These are phyloP conservation scores for Phlebiopsis gigantea DNA, from an alignment of 768 basidiomycete genomes.

Conservation along the genomic window DNA sequence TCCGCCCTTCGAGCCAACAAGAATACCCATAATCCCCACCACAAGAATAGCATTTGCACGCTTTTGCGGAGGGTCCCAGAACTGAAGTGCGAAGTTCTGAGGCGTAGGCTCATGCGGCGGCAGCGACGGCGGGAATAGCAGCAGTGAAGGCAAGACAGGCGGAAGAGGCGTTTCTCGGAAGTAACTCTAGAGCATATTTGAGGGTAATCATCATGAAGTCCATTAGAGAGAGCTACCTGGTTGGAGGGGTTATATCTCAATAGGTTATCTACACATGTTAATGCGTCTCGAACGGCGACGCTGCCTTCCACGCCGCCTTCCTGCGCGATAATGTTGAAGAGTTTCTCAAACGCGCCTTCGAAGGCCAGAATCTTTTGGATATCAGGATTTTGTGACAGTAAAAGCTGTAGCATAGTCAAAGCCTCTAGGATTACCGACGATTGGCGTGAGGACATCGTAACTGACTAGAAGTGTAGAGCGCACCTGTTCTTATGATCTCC, in stretches of 20 bases:
- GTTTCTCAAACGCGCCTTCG: conserved; percentile 92
- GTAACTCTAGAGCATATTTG: conserved; percentile 64
- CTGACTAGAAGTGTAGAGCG: conserved; percentile 18
- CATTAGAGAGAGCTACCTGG: conserved; percentile 49
- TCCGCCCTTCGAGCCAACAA: conserved; percentile 68
- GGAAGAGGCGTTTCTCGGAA: conserved; percentile 85
- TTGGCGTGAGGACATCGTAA: neutral
- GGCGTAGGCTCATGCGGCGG: conserved; percentile 55
- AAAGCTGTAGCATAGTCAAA: conserved; percentile 72
- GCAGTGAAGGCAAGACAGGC: conserved; percentile 57
- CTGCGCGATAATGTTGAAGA: conserved; percentile 80
- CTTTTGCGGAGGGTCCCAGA: conserved; percentile 89
- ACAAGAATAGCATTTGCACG: conserved; percentile 73
- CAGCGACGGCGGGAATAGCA: conserved; percentile 65
- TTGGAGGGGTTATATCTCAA: conserved; percentile 92
- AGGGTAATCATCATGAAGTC: conserved; percentile 9
- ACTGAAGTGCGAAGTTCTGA: conserved; percentile 91
- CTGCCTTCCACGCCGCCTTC: conserved; percentile 95
- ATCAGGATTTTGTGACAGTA: conserved; percentile 84
- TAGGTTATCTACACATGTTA: conserved; percentile 80
- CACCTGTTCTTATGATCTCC: conserved; percentile 87
- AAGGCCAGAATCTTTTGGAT: conserved; percentile 97
- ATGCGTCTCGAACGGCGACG: conserved; percentile 77
- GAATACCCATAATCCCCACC: conserved; percentile 79
- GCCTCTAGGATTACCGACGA: conserved; percentile 57